A percentile compares a stretch with the other conserved stretches of the same genome.
Conservation (phyloP, 148 eudicot genomes). For the Vaccinium darrowii region DNA sequence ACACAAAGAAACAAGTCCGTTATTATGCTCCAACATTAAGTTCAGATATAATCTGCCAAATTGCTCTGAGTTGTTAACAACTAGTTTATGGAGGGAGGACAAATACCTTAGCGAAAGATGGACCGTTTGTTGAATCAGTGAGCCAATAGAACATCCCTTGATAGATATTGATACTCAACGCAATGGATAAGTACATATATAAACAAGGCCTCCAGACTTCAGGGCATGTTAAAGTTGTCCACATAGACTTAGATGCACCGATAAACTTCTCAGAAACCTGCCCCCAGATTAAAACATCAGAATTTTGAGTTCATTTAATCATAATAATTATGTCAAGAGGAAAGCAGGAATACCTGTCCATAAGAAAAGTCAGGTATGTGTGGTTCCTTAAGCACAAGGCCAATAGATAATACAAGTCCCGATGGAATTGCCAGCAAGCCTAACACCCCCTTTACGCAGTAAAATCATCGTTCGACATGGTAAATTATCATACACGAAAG, state of each 20-base stretch:
- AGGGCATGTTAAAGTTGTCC: constrained; percentile 68
- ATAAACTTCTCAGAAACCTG: constrained; percentile 64
- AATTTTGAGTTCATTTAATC: neutral
- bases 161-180: constrained; percentile 60
- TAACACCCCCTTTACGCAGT: constrained; percentile 63
- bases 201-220: constrained; percentile 92
- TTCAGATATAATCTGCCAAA: neutral
- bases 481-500: constrained; percentile 5
- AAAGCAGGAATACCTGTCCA: constrained; percentile 52
- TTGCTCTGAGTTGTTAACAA: neutral
- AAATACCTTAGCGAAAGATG: constrained; percentile 77
- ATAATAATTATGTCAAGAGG: neutral
- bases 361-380: constrained; percentile 42
- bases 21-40: neutral
- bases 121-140: constrained; percentile 75
- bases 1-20: neutral
- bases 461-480: neutral
- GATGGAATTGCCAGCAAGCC: constrained; percentile 76
- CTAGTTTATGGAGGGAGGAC: neutral
- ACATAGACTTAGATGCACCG: constrained; percentile 70
- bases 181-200: constrained; percentile 76
- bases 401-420: constrained; percentile 62
- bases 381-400: constrained; percentile 69
- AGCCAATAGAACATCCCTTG: constrained; percentile 96
- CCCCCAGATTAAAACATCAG: constrained; percentile 17